Evolutionary conservation across 2,329 filamentous ascomycete genomes (phyloP).

Genomic region (Penicillium sp.): DNA sequence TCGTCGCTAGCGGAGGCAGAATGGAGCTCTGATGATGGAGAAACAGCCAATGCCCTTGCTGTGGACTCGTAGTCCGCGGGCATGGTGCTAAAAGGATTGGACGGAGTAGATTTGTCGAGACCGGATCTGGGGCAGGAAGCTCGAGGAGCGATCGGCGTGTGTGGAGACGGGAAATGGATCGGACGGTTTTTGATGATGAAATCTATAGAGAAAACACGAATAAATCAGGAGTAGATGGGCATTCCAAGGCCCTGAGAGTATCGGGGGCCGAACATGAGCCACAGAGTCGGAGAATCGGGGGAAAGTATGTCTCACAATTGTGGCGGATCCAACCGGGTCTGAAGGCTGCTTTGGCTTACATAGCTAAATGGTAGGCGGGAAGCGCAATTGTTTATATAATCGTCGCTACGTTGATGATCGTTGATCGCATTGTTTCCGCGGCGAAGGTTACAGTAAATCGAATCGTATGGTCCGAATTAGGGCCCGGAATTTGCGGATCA

Average conservation of each 20-base stretch:
- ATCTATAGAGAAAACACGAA: not conserved
- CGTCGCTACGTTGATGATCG: not conserved
- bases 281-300: not conserved
- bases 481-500: too few relatives aligned
- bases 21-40: slow-evolving; percentile 48
- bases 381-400: not conserved
- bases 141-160: slow-evolving; percentile 10
- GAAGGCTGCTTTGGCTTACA: not conserved
- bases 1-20: slow-evolving; percentile 41
- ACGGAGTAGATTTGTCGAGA: not conserved
- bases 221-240: not conserved
- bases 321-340: slow-evolving; percentile 1
- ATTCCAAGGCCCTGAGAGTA: slow-evolving; percentile 4
- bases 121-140: slow-evolving; percentile 13
- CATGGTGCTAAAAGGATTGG: slow-evolving; percentile 30
- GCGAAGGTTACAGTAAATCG: not conserved
- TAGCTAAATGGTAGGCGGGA: not conserved
- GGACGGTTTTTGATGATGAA: not conserved
- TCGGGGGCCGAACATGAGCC: not conserved
- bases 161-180: slow-evolving; percentile 8
- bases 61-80: slow-evolving; percentile 53
- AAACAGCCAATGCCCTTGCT: slow-evolving; percentile 55
- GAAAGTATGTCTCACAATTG: slow-evolving; percentile 1
- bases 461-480: not conserved
- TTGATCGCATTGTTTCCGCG: not conserved